Conservation (phyloP, 2,329 filamentous ascomycete species). For the Botrytis porri region DNA sequence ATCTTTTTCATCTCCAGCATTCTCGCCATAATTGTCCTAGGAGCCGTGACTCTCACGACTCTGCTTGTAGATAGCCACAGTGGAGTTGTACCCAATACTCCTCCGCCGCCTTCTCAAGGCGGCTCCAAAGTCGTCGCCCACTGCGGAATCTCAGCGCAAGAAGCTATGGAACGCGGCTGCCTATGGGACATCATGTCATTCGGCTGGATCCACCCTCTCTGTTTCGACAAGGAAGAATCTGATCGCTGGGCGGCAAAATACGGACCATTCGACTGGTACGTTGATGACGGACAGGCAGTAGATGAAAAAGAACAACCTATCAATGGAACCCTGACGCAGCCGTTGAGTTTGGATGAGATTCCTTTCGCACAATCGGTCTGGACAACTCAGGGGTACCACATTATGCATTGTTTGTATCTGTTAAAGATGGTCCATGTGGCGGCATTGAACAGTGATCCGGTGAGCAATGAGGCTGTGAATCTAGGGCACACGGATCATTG, state of each 20-base stretch:
- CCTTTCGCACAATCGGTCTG: neutral
- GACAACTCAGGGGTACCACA: neutral
- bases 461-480: neutral
- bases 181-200: conserved; percentile 1
- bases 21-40: neutral
- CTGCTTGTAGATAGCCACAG: neutral
- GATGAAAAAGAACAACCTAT: neutral
- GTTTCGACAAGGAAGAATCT: conserved; percentile 5
- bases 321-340: neutral
- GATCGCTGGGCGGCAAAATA: neutral
- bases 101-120: neutral
- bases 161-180: conserved; percentile 6
- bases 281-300: neutral
- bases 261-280: conserved; percentile 7
- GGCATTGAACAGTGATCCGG: neutral
- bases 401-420: conserved; percentile 4
- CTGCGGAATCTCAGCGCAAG: conserved; percentile 5
- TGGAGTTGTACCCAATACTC: neutral
- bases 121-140: neutral
- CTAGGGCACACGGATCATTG: conserved; percentile 9
- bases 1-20: neutral
- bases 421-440: conserved; percentile 1
- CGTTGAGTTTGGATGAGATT: neutral
- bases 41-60: neutral
- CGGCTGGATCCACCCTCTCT: conserved; percentile 8